Percentiles rank a stretch among this genome's conserved stretches.
phyloP scores from a whole-genome alignment of 2,329 filamentous ascomycete genomes.

The Colletotrichum lupini region DNA sequence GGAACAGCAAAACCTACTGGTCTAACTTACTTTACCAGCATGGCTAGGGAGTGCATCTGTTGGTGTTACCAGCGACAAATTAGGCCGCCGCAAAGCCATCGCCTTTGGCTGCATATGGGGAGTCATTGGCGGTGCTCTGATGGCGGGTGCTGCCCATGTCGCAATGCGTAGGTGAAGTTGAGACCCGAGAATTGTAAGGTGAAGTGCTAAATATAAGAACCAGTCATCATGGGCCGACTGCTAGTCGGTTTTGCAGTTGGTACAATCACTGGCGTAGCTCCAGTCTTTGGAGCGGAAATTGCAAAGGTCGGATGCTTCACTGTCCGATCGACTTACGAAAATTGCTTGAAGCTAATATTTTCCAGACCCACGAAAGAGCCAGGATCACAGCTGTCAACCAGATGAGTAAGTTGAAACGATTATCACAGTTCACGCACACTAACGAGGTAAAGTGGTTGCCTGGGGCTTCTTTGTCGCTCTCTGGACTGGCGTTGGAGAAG shows the following conservation, averaged over 20 bases:
- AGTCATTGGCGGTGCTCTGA: slow-evolving; percentile 50
- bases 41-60: slow-evolving; percentile 54
- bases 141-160: slow-evolving; percentile 54
- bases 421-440: no score
- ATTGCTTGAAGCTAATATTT: not conserved
- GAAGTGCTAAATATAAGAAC: not conserved
- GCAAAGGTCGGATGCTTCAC: slow-evolving; percentile 44
- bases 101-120: slow-evolving; percentile 54
- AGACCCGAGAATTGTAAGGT: no score
- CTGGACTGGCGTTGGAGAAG: slow-evolving; percentile 52
- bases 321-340: no score
- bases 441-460: slow-evolving; percentile 46
- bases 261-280: slow-evolving; percentile 53
- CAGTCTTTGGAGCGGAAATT: slow-evolving; percentile 54
- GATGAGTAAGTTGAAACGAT: slow-evolving; percentile 46
- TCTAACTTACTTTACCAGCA: slow-evolving; percentile 37
- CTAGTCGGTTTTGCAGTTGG: slow-evolving; percentile 52
- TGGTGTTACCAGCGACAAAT: slow-evolving; percentile 49
- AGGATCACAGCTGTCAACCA: slow-evolving; percentile 53
- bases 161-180: slow-evolving; percentile 46
- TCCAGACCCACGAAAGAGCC: slow-evolving; percentile 49
- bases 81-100: slow-evolving; percentile 52
- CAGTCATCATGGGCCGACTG: slow-evolving; percentile 51
- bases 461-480: slow-evolving; percentile 54
- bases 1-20: not conserved